Base-by-base conservation (phyloP, 2,329 filamentous ascomycete species). In the Dryadomyces quercus-mongolicae region DNA sequence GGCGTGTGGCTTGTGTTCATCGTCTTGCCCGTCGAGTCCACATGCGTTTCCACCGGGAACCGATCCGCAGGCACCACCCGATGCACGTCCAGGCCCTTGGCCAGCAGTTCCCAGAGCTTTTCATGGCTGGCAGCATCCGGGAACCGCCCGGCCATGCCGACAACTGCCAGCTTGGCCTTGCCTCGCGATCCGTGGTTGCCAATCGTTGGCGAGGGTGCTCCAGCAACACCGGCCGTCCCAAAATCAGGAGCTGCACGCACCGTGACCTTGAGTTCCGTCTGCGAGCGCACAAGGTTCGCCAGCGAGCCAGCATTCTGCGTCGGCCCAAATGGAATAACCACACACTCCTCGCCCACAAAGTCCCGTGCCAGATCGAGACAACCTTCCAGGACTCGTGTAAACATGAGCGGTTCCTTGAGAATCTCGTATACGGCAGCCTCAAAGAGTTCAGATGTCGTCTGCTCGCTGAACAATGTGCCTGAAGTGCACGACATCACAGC, bases 111-210 rank as follows among this genome's bases (percentile, higher is more conserved):
- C 86, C 86, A 91, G 34, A 91, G 78, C 54, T 80, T 79, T 56
- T 89, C 84, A 57, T 82, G 77, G 62, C 76, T 85, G 16, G 81
- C 83, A 51, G 86, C 84, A 61, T 85, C 82, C 1, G 86, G 86
- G 66, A 88, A 90, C 51, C 86, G 78, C 51, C 86, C 86, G 48
- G 86, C 80, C 79, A 89, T 87, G 52, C 89, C 89, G 38, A 95
- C 85, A 58, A 95, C 90, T 55, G 89, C 89, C 58, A 95, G 80
- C 67, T 90, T 91, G 65, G 81, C 79, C 62, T 79, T 69, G 15
- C 70, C 71, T 9, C 58, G 64, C 15, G 69, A 66, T 12, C 74
- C 74, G 58, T 76, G 74, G 59, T 76, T 75, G 18, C 73, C 73
- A 25, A 75, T 69, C 16, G 60, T 63, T 10, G 67, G 59, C 63